A percentile compares a stretch with the other conserved stretches of the same genome.
phyloP scores from a whole-genome alignment of 768 basidiomycete species.

The Lentinula sp. region DNA sequence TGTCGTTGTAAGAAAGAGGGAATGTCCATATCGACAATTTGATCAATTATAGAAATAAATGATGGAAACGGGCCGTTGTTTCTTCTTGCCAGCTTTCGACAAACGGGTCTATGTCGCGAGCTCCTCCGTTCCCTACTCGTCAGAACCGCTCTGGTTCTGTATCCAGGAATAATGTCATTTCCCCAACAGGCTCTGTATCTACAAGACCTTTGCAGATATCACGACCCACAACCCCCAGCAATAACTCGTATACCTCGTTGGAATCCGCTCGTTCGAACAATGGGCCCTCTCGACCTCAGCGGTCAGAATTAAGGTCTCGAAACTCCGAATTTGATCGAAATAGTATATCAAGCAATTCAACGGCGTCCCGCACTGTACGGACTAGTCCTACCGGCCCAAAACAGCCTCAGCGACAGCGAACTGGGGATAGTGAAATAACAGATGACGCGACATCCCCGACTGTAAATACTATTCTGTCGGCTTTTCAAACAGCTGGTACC shows the following conservation, averaged over 20 bases:
- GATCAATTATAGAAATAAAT: not conserved
- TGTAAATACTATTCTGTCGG: constrained; percentile 53
- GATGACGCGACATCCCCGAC: constrained; percentile 36
- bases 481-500: constrained; percentile 63
- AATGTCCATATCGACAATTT: not conserved
- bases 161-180: constrained; percentile 27
- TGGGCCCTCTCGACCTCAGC: constrained; percentile 58
- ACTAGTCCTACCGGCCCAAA: constrained; percentile 16
- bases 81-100: not conserved
- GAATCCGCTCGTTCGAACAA: constrained; percentile 18
- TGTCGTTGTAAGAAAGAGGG: constrained; percentile 11
- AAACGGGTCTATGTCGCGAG: constrained; percentile 44
- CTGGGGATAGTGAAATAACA: constrained; percentile 9
- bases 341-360: constrained; percentile 13
- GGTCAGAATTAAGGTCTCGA: constrained; percentile 59
- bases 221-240: constrained; percentile 48
- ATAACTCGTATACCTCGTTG: constrained; percentile 16
- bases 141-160: constrained; percentile 41
- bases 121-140: constrained; percentile 50
- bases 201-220: constrained; percentile 61
- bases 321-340: constrained; percentile 39
- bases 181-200: constrained; percentile 29
- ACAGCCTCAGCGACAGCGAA: constrained; percentile 12
- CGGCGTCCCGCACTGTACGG: constrained; percentile 17
- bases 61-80: not conserved